Conservation (phyloP, 169 alveolate genomes). For the Blepharisma undulans region DNA sequence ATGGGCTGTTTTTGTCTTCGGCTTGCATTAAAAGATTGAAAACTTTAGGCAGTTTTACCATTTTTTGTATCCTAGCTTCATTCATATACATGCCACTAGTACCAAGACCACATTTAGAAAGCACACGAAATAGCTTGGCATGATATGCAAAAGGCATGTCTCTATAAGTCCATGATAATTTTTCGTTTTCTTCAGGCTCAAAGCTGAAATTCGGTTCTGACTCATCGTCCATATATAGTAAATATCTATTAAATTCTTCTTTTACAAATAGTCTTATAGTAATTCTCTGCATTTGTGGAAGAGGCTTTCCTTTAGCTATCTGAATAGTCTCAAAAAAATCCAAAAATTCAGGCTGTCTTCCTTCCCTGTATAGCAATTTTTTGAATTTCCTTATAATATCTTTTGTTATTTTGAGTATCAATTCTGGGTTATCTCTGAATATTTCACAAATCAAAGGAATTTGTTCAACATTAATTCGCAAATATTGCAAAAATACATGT, state of each 20-base stretch:
- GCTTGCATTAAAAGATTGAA: neutral
- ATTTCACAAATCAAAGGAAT: slow-evolving; percentile 41
- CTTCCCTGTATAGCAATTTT: slow-evolving; percentile 35
- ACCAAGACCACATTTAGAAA: neutral
- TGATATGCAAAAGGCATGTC: slow-evolving; percentile 38
- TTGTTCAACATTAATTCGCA: slow-evolving; percentile 50
- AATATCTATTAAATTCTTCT: slow-evolving; percentile 1
- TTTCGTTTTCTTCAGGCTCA: neutral
- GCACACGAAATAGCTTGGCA: neutral
- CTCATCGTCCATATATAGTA: slow-evolving; percentile 33
- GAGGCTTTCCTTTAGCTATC: slow-evolving; percentile 22
- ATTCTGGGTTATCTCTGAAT: slow-evolving; percentile 39
- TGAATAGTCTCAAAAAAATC: slow-evolving; percentile 39
- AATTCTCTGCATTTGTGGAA: slow-evolving; percentile 44
- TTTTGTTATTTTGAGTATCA: slow-evolving; percentile 36
- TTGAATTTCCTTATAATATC: slow-evolving; percentile 23
- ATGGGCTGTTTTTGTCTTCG: neutral
- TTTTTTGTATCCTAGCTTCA: slow-evolving; percentile 33
- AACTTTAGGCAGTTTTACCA: neutral
- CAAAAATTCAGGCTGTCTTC: slow-evolving; percentile 42
- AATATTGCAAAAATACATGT: slow-evolving; percentile 11
- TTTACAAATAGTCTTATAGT: slow-evolving; percentile 41
- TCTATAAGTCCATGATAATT: neutral
- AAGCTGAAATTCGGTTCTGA: slow-evolving; percentile 4
- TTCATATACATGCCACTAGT: neutral